Evolutionary conservation across 331 rosid genomes (phyloP), one percentile per base, ranked within the genome.

Genomic region (Prunus yedoensis): DNA sequence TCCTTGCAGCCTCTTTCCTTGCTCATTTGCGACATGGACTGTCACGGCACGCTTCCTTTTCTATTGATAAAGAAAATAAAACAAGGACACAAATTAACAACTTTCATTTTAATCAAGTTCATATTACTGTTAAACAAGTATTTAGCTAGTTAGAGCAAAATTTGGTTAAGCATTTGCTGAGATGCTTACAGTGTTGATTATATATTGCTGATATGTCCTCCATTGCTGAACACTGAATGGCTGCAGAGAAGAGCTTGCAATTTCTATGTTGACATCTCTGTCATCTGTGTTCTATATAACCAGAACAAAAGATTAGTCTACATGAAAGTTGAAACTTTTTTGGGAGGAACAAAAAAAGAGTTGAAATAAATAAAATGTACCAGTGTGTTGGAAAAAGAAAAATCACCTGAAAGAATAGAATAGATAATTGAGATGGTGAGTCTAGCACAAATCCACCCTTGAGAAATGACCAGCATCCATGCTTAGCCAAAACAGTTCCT

Each of bases 381-480:
- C 87, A 62, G 17, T 32, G 14, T 27, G 41, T 57, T 0, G 11
- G 10, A 12, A 21, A 11, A n/a, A 2, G 10, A 12, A 67, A 17
- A 16, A 0, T 23, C n/a, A 60, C 98, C 91, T 85, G 85, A 81
- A 94, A 89, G 82, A 60, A 85, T 62, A 94, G 79, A 3, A 66
- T 23, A 25, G 96, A 86, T 21, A 78, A 74, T 65, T 64, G 80
- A 6, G 97, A 87, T 18, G 87, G 76, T 1, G 74, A 81, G n/a
- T 68, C 30, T 1, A 89, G 75, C 61, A 88, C 78, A 84, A 91
- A 94, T 17, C 99, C 99, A 59, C 99, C 99, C 82, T 94, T 94
- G 23, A 94, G 96, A 71, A 94, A 92, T 46, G 99, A 94, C 97
- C 99, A 94, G 77, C 97, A 94, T 66, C 91, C 92, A 57, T 10